Evolutionary conservation across 306 rosid species (phyloP).

Genomic region (Vigna angularis): DNA sequence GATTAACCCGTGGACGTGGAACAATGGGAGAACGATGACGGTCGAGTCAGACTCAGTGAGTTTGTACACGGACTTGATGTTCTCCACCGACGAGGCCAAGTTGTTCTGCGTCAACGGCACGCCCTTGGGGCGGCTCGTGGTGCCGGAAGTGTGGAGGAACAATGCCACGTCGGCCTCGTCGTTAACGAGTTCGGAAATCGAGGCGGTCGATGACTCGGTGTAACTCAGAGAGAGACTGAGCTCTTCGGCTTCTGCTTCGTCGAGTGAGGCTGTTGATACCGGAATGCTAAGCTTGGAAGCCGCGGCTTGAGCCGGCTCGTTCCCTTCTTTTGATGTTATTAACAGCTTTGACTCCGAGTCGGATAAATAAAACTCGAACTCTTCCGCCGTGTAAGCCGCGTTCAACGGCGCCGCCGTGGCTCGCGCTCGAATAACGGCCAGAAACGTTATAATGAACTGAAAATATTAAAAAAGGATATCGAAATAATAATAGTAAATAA

Average conservation of each 20-base stretch:
- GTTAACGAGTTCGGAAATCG: neutral
- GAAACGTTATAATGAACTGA: conserved; percentile 11
- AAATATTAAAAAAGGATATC: neutral
- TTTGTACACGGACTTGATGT: conserved; percentile 18
- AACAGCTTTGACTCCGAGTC: conserved; percentile 21
- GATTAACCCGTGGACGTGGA: conserved; percentile 19
- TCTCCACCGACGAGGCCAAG: conserved; percentile 26
- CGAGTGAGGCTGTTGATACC: neutral
- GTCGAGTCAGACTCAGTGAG: conserved; percentile 31
- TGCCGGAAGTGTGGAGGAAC: conserved; percentile 28
- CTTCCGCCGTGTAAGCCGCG: conserved; percentile 26
- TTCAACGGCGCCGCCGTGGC: conserved; percentile 33
- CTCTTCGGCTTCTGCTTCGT: neutral
- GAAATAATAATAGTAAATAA: neutral
- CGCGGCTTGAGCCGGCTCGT: conserved; percentile 19
- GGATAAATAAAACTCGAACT: conserved; percentile 23
- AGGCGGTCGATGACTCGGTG: neutral
- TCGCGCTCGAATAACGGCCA: conserved; percentile 23
- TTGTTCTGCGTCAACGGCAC: conserved; percentile 31
- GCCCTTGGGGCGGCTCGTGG: conserved; percentile 33
- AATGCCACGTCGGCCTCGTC: conserved; percentile 24
- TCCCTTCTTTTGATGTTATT: neutral
- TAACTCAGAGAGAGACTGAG: neutral
- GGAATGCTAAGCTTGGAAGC: conserved; percentile 17
- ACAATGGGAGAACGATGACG: conserved; percentile 30